Percentiles rank a stretch among this genome's conserved stretches.
Conservation (phyloP, 495 filamentous ascomycete species). For the Podospora tetraspora region DNA sequence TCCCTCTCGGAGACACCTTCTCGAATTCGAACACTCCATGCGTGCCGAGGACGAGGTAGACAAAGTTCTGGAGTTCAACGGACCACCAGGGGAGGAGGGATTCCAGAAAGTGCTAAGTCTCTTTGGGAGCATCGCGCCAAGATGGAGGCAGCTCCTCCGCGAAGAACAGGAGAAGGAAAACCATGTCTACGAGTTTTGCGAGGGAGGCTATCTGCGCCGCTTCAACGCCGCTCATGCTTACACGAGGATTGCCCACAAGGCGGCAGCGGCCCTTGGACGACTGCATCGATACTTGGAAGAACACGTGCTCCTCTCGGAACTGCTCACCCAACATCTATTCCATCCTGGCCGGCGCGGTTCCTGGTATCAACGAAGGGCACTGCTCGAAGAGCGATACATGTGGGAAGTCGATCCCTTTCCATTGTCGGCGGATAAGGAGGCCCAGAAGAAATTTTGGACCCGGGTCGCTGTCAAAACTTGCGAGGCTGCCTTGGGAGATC, state of each 20-base stretch:
- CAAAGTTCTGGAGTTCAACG: slow-evolving; percentile 78
- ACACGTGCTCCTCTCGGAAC: slow-evolving; percentile 64
- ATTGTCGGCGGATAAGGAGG: slow-evolving; percentile 29
- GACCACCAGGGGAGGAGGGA: slow-evolving; percentile 60
- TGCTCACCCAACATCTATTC: slow-evolving; percentile 78
- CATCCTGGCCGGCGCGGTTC: slow-evolving; percentile 78
- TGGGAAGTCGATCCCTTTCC: slow-evolving; percentile 49
- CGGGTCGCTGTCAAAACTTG: slow-evolving; percentile 75
- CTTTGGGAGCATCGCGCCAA: slow-evolving; percentile 69
- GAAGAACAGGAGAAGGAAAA: slow-evolving; percentile 81
- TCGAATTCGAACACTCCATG: slow-evolving; percentile 87
- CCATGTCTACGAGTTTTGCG: slow-evolving; percentile 71
- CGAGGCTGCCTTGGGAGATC: slow-evolving; percentile 79
- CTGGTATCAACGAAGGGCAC: slow-evolving; percentile 94
- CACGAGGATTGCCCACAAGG: slow-evolving; percentile 87
- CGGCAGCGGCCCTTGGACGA: slow-evolving; percentile 68
- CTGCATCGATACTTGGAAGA: slow-evolving; percentile 78
- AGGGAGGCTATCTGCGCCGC: slow-evolving; percentile 85
- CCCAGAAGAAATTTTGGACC: slow-evolving; percentile 79
- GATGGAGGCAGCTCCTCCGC: slow-evolving; percentile 68
- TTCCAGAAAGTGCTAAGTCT: slow-evolving; percentile 56
- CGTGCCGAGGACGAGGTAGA: slow-evolving; percentile 80
- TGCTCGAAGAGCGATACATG: slow-evolving; percentile 96
- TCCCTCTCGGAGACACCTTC: slow-evolving; percentile 60
- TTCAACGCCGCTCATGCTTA: slow-evolving; percentile 93